Percentiles rank a stretch among this genome's conserved stretches.
Conservation (phyloP, 2,329 filamentous ascomycete species). For the Colletotrichum tofieldiae region DNA sequence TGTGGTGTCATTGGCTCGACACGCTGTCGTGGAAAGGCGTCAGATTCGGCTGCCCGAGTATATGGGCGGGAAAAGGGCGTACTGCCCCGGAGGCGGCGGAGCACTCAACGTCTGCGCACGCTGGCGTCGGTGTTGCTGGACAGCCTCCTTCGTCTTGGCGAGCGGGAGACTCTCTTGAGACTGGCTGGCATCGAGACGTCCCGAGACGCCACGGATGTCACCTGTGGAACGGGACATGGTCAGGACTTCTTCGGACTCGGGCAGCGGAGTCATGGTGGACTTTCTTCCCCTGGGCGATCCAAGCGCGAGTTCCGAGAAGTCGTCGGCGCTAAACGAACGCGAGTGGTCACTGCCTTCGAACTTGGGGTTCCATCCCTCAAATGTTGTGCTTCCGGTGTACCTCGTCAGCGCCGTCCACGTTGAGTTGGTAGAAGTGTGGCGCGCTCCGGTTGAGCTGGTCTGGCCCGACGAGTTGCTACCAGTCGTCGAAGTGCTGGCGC, state of each 20-base stretch:
- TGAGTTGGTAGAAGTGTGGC: constrained; percentile 69
- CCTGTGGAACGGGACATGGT: constrained; percentile 34
- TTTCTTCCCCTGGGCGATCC: constrained; percentile 33
- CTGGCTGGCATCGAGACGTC: constrained; percentile 40
- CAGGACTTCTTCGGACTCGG: constrained; percentile 38
- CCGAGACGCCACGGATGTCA: constrained; percentile 33
- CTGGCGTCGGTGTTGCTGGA: constrained; percentile 52
- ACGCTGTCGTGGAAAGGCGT: constrained; percentile 12
- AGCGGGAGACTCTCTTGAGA: constrained; percentile 50
- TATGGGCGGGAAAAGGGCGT: constrained; percentile 60
- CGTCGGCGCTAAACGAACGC: constrained; percentile 46
- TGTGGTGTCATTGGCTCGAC: constrained; percentile 2
- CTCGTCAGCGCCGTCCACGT: constrained; percentile 69
- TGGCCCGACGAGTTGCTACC: constrained; percentile 64
- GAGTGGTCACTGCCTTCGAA: constrained; percentile 52
- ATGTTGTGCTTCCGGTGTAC: constrained; percentile 68
- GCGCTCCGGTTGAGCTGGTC: constrained; percentile 64
- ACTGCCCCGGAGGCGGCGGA: constrained; percentile 63
- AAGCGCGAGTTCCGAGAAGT: constrained; percentile 46
- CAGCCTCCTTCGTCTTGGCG: constrained; percentile 51
- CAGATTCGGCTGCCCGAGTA: constrained; percentile 53
- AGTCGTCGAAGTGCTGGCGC: constrained; percentile 71
- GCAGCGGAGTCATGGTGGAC: constrained; percentile 37
- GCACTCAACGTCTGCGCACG: constrained; percentile 64
- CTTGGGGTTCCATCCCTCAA: constrained; percentile 46